These are phyloP conservation scores for Mycena venus DNA, from an alignment of 768 basidiomycete genomes.

Conservation along the genomic window DNA sequence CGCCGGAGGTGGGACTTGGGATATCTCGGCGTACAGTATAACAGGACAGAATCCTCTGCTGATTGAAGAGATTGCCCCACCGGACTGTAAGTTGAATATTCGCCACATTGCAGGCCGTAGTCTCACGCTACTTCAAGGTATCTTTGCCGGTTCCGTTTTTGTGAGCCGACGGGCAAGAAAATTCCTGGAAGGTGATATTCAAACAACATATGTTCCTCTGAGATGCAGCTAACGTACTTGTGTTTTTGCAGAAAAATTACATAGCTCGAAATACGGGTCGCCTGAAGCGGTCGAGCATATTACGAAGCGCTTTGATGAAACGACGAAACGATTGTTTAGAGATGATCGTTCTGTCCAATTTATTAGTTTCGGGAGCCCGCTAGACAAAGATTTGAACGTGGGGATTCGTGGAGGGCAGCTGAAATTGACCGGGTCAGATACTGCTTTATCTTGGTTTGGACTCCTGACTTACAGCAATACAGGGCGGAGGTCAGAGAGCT, in stretches of 20 bases:
- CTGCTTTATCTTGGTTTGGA: background rate
- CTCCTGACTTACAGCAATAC: conserved; percentile 8
- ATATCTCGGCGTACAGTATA: conserved; percentile 86
- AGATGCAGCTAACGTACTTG: conserved; percentile 16
- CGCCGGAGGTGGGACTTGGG: conserved; percentile 85
- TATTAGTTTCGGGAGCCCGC: conserved; percentile 81
- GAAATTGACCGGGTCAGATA: conserved; percentile 74
- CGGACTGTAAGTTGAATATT: conserved; percentile 70
- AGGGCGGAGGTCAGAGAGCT: conserved; percentile 73
- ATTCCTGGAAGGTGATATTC: conserved; percentile 73
- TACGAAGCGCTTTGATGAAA: conserved; percentile 85
- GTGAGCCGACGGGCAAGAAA: conserved; percentile 81
- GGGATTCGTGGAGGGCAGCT: conserved; percentile 82
- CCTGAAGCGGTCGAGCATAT: conserved; percentile 83
- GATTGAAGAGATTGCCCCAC: conserved; percentile 87
- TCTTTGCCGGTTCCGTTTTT: conserved; percentile 88
- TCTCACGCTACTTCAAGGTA: conserved; percentile 56
- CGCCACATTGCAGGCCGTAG: background rate
- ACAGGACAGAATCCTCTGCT: conserved; percentile 77
- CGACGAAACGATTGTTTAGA: conserved; percentile 84
- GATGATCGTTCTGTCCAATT: conserved; percentile 78
- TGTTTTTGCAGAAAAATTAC: conserved; percentile 72
- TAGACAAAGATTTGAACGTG: conserved; percentile 78
- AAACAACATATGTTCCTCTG: background rate
- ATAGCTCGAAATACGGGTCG: conserved; percentile 79